Conservation (phyloP, 2,329 filamentous ascomycete genomes). For the Claviceps monticola region DNA sequence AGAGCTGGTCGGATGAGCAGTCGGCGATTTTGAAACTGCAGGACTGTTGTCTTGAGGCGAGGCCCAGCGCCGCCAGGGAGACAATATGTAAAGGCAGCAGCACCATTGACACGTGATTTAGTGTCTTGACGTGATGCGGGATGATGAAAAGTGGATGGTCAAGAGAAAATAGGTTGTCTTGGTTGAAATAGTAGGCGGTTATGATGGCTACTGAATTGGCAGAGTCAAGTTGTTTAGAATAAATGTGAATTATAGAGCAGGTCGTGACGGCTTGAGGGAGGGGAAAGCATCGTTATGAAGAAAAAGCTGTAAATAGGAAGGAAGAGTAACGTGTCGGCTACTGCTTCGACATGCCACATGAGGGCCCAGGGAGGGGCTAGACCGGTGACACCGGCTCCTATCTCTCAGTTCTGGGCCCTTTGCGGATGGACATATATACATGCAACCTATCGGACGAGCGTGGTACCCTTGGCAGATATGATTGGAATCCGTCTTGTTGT, state of each 20-base stretch:
- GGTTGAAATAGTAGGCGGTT: background rate
- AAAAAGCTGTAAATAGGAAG: background rate
- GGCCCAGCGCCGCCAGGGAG: constrained; percentile 10
- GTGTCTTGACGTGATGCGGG: background rate
- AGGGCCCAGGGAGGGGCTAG: background rate
- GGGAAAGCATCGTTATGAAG: no score
- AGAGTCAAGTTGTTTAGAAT: background rate
- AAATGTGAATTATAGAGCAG: background rate
- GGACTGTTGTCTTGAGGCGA: constrained; percentile 3
- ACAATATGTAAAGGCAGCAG: constrained; percentile 15
- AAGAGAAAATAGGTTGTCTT: background rate
- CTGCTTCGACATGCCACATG: background rate
- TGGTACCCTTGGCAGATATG: background rate
- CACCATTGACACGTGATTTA: background rate
- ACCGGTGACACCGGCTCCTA: background rate
- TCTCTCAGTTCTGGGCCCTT: background rate
- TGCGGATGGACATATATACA: background rate
- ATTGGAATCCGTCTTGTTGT: background rate
- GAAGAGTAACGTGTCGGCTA: background rate
- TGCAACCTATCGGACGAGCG: background rate
- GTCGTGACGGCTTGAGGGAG: no score
- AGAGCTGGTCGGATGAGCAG: constrained; percentile 14
- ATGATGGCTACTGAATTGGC: background rate
- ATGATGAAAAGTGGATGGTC: background rate
- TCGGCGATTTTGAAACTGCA: constrained; percentile 18